phyloP scores from a whole-genome alignment of 352 stramenopile species.

The Phytophthora pseudosyringae region DNA sequence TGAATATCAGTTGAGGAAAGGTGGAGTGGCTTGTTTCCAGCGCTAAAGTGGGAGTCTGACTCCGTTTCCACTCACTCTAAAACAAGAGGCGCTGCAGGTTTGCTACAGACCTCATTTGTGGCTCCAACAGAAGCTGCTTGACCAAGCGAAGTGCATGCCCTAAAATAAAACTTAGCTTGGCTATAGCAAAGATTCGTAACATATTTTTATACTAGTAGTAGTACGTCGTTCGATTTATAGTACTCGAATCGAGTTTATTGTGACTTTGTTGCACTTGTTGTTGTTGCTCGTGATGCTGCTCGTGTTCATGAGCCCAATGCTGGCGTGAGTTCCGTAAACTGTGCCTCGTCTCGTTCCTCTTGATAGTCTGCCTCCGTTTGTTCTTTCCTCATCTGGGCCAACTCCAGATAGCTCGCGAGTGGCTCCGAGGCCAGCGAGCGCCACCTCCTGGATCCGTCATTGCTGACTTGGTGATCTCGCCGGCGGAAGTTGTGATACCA shows the following conservation, averaged over 20 bases:
- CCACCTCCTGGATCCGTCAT: neutral
- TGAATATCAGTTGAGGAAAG: neutral
- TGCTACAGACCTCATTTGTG: no score
- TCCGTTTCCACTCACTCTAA: no score
- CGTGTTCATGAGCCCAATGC: neutral
- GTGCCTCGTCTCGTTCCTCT: no score
- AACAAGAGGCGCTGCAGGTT: no score
- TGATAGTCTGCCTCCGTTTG: neutral
- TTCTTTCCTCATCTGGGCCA: slow-evolving; percentile 7
- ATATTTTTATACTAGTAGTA: no score
- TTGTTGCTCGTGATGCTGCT: slow-evolving; percentile 1
- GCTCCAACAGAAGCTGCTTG: no score
- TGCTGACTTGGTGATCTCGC: neutral
- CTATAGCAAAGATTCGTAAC: no score
- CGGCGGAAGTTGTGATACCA: neutral
- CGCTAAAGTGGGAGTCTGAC: no score
- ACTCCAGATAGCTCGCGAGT: neutral
- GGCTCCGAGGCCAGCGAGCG: neutral
- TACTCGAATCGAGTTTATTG: no score
- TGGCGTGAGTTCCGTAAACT: slow-evolving; percentile 7
- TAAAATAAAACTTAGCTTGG: no score
- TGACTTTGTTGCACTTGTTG: slow-evolving; percentile 27
- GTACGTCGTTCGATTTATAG: no score
- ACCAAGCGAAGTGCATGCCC: no score
- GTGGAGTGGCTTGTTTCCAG: neutral